Evolutionary conservation across 805 yeast genomes (phyloP).

Genomic region (Ogataea haglerorum): DNA sequence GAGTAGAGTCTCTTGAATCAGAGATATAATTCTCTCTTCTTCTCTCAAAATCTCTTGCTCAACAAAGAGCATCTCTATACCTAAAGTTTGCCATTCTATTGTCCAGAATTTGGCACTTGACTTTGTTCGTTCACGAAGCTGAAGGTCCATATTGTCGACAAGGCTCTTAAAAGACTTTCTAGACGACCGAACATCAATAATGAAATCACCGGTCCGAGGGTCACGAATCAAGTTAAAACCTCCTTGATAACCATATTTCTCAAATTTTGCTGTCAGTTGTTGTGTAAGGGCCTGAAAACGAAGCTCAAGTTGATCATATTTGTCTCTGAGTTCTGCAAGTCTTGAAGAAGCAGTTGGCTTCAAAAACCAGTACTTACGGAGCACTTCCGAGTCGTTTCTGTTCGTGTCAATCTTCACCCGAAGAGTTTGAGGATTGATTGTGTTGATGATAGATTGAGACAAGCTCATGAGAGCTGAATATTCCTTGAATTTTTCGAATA

Average conservation of each 20-base stretch:
- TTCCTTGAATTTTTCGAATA: conserved; percentile 21
- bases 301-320: conserved; percentile 20
- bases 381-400: conserved; percentile 25
- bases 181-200: conserved; percentile 28
- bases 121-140: conserved; percentile 26
- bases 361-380: conserved; percentile 27
- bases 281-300: conserved; percentile 4
- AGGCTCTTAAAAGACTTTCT: conserved; percentile 18
- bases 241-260: conserved; percentile 26
- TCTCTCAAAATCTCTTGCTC: conserved; percentile 47
- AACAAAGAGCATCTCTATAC: conserved; percentile 42
- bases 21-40: conserved; percentile 52
- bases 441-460: conserved; percentile 30
- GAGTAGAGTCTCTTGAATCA: conserved; percentile 46
- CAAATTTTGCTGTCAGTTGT: conserved; percentile 13
- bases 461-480: conserved; percentile 16
- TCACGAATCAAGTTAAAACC: conserved; percentile 24
- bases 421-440: conserved; percentile 23
- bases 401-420: conserved; percentile 14
- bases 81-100: conserved; percentile 52
- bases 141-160: conserved; percentile 8
- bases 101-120: conserved; percentile 35
- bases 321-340: conserved; percentile 16
- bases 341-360: conserved; percentile 21
- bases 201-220: conserved; percentile 24